Evolutionary conservation across 768 basidiomycete genomes (phyloP), one percentile per base, ranked within the genome.

Genomic region (Kwoniella europaea): DNA sequence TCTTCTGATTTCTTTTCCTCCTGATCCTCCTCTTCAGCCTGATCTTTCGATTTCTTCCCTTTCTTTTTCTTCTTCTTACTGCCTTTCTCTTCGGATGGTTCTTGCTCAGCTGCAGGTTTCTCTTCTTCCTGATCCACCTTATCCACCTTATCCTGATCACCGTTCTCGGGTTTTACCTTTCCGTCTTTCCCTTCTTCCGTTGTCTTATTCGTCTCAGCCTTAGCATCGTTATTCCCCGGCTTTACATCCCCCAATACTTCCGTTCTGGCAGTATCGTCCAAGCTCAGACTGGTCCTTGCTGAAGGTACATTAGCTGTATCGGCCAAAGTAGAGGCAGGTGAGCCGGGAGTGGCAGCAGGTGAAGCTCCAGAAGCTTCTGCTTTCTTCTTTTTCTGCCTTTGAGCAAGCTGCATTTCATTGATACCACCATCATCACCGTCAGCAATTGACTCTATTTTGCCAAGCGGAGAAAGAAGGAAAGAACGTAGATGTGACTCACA

Each of bases 281-380:
- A 35, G 50, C 73, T 81, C 50, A 81, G 53, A 53, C 74, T 76
- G 3, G 80, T 81, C 27, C 80, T 53, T 5, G 73, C 68, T 4
- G 80, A 81, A 12, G 76, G 59, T 4, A 63, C 42, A 22, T 65
- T 52, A 6, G 67, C 58, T 7, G 58, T 20, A 27, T 77, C 73
- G 15, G 50, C 69, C 35, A 68, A 43, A 1, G 74, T 69, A n/a
- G 72, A 70, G 24, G 74, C 67, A 4, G 79, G 74, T 2, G 77
- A 78, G 6, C 72, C 71, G 16, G 76, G 76, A 20, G 65, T 57
- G 64, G 76, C 41, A 41, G 74, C 29, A 10, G 50, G 24, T 20
- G 62, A 65, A 18, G 73, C 24, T 50, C 69, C 52, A 6, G 57
- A 46, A 10, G 60, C 67, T 27, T 59, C 67, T 3, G 69, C 71